Percentiles rank a stretch among this genome's conserved stretches.
These are phyloP conservation scores for Sporodiniella umbellata DNA, from an alignment of 371 early-diverging fungal species.

Conservation along the genomic window DNA sequence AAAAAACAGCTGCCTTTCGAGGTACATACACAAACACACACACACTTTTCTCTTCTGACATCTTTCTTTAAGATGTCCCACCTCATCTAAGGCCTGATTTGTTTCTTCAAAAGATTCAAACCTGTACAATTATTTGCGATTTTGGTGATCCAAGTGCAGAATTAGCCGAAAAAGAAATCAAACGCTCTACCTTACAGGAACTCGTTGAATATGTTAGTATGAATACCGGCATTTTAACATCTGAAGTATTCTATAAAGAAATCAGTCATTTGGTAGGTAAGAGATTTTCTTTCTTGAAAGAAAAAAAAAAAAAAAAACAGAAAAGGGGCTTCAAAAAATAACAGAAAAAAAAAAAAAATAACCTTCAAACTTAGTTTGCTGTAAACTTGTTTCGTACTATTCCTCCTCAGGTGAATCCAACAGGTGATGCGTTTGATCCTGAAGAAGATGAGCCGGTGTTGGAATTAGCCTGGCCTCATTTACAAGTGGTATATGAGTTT, in stretches of 20 bases:
- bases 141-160: conserved; percentile 88
- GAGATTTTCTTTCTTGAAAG: too few species aligned
- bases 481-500: conserved; percentile 95
- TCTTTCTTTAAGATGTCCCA: conserved; percentile 59
- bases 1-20: conserved; percentile 72
- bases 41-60: too few species aligned
- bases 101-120: conserved; percentile 84
- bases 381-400: conserved; percentile 92
- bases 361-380: conserved; percentile 60
- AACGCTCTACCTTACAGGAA: conserved; percentile 85
- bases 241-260: conserved; percentile 85
- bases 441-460: conserved; percentile 97
- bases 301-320: too few species aligned
- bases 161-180: conserved; percentile 92
- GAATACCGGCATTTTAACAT: conserved; percentile 80
- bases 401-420: conserved; percentile 93
- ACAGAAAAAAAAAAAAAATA: background rate
- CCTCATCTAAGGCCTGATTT: conserved; percentile 73
- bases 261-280: conserved; percentile 85
- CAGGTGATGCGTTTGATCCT: conserved; percentile 95
- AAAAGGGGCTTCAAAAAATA: too few species aligned
- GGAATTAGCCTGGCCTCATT: conserved; percentile 95
- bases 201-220: conserved; percentile 89
- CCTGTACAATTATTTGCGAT: conserved; percentile 91
- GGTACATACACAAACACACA: conserved; percentile 46